A percentile compares a stretch with the other conserved stretches of the same genome.
phyloP scores from a whole-genome alignment of 768 basidiomycete genomes.

The Serendipita sp. region DNA sequence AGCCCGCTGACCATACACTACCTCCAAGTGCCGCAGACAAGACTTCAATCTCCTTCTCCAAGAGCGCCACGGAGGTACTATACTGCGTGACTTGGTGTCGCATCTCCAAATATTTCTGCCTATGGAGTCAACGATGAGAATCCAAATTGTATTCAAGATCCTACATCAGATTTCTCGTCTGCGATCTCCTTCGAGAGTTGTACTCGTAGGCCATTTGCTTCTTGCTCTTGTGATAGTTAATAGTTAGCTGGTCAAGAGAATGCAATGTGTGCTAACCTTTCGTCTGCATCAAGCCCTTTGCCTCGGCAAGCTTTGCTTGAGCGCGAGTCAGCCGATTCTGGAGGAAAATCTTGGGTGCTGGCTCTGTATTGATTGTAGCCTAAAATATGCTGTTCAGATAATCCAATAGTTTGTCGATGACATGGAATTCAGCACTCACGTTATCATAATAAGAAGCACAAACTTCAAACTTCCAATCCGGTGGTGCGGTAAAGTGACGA shows the following conservation, averaged over 20 bases:
- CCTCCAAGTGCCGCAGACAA: constrained; percentile 50
- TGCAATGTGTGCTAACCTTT: constrained; percentile 35
- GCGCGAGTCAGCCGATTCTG: constrained; percentile 60
- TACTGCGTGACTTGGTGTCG: constrained; percentile 43
- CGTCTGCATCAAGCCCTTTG: constrained; percentile 37
- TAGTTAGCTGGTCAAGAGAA: constrained; percentile 8
- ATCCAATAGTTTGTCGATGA: not conserved
- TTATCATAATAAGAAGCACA: constrained; percentile 62
- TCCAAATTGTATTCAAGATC: constrained; percentile 12
- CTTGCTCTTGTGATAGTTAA: constrained; percentile 32
- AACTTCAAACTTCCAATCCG: constrained; percentile 63
- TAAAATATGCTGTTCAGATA: constrained; percentile 16
- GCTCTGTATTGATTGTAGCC: constrained; percentile 49
- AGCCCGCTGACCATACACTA: constrained; percentile 15
- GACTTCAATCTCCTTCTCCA: constrained; percentile 49
- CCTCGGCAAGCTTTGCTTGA: constrained; percentile 46
- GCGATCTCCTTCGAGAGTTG: constrained; percentile 28
- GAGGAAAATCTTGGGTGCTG: constrained; percentile 57
- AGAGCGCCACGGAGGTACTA: constrained; percentile 36
- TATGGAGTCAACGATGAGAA: not conserved
- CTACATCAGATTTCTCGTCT: constrained; percentile 44
- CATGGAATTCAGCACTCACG: constrained; percentile 24
- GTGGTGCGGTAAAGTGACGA: constrained; percentile 45
- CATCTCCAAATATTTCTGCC: constrained; percentile 46
- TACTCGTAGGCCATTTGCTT: constrained; percentile 35